These are phyloP conservation scores for Trichothecium sympodiale DNA, from an alignment of 2,329 filamentous ascomycete species.

Conservation along the genomic window DNA sequence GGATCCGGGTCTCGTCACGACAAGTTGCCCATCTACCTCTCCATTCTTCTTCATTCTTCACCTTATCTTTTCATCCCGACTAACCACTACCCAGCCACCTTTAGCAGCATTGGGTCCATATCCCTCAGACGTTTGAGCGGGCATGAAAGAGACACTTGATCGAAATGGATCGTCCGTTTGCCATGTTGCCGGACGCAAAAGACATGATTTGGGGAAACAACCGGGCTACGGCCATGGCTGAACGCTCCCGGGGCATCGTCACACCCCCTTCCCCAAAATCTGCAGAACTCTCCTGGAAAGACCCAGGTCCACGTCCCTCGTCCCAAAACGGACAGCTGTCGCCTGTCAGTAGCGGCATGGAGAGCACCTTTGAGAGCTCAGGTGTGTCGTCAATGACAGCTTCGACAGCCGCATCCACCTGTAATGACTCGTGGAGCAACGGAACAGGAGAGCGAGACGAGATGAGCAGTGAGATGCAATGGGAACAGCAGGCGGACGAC, in stretches of 20 bases:
- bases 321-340: conserved; percentile 38
- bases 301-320: conserved; percentile 13
- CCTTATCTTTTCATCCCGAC: background rate
- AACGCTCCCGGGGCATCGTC: conserved; percentile 17
- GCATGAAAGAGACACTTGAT: conserved; percentile 31
- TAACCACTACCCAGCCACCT: background rate
- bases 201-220: conserved; percentile 34
- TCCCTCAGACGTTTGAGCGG: conserved; percentile 7
- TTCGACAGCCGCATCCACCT: conserved; percentile 32
- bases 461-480: conserved; percentile 28
- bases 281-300: conserved; percentile 18
- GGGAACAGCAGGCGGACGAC: conserved; percentile 36
- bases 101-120: background rate
- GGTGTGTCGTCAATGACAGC: conserved; percentile 30
- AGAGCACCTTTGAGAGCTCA: conserved; percentile 26
- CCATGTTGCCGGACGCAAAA: conserved; percentile 28
- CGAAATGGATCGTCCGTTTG: conserved; percentile 35
- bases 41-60: background rate
- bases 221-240: conserved; percentile 33
- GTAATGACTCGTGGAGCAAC: conserved; percentile 31
- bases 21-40: too few species aligned
- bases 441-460: conserved; percentile 27
- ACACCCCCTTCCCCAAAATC: conserved; percentile 20
- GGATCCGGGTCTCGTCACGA: too few species aligned
- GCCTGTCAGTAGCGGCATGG: conserved; percentile 39